These are phyloP conservation scores for Heliamphora exappendiculata DNA, from an alignment of 148 eudicot genomes.

Conservation along the genomic window DNA sequence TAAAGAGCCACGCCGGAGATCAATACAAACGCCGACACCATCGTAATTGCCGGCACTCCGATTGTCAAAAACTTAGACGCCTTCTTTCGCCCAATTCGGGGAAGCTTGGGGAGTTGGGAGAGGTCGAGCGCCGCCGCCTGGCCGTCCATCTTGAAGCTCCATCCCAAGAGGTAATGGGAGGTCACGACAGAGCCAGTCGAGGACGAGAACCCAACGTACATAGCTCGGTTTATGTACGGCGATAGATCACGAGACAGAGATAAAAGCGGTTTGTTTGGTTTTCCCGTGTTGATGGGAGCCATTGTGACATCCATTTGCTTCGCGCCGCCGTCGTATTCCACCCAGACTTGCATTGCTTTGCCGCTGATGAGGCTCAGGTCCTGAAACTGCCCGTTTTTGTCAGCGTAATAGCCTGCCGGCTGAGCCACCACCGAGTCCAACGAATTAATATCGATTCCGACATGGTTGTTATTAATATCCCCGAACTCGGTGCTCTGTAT, in stretches of 20 bases:
- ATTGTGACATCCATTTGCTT: constrained; percentile 19
- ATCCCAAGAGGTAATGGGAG: constrained; percentile 31
- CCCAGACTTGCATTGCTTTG: constrained; percentile 22
- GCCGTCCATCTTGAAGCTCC: constrained; percentile 36
- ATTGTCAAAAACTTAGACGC: too few relatives aligned
- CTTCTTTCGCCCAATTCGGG: too few relatives aligned
- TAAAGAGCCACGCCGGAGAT: too few relatives aligned
- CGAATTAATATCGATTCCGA: constrained; percentile 34
- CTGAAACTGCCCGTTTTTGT: too few relatives aligned
- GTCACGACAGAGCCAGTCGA: constrained; percentile 25
- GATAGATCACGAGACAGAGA: constrained; percentile 28
- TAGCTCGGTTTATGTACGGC: background rate
- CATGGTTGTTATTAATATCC: constrained; percentile 36
- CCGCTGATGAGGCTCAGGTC: constrained; percentile 22
- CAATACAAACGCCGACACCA: constrained; percentile 4
- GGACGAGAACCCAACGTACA: constrained; percentile 38
- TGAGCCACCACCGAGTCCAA: constrained; percentile 20
- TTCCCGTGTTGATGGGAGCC: constrained; percentile 10
- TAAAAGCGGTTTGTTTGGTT: constrained; percentile 20
- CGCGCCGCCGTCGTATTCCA: constrained; percentile 23
- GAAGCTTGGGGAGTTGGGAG: constrained; percentile 7
- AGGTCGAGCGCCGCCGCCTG: constrained; percentile 12
- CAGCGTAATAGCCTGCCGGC: constrained; percentile 15
- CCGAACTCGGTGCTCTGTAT: constrained; percentile 23
- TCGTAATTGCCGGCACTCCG: too few relatives aligned